Evolutionary conservation across 2,329 filamentous ascomycete genomes (phyloP), one percentile per base, ranked within the genome.

Genomic region (Magnaporthiopsis incrustans): DNA sequence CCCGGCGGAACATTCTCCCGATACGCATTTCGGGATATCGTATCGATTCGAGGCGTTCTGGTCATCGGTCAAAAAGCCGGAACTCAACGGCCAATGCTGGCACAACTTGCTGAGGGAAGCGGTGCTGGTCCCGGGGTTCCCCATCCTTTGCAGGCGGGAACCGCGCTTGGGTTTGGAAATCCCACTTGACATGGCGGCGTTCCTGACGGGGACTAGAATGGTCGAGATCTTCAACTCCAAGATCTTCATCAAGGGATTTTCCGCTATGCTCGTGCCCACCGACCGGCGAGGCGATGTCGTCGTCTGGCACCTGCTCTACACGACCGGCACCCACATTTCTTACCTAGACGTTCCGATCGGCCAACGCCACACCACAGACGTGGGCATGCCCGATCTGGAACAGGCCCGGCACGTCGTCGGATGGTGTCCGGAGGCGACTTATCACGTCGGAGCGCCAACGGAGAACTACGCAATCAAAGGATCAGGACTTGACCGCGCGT

Each of bases 231-330:
- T 64, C 25, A 44, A 53, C 32, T 57, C 32, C 35, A 60, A 50
- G 15, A 53, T 53, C 1, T 64, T 66, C 30, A 26, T 66, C 2
- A 66, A 66, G 58, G 63, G 65, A 22, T 66, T 63, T 35, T 64
- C 65, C 11, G 38, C 57, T 11, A 64, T 64, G 63, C 60, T 66
- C 8, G 53, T 66, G 27, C 63, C 62, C 11, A 63, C 63, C 1
- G 50, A 53, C 33, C 35, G 26, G 32, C 26, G n/a, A 5, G 62
- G 30, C 6, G 63, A 61, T 27, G 27, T 61, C 6, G 12, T 66
- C 3, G n/a, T 63, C 26, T 66, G 65, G 65, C 65, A 66, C 32
- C 60, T 64, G 14, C 27, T 66, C 33, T 61, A 50, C 53, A 61
- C 26, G 50, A 62, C 63, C 22, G 62, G 62, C 5, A 53, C n/a